A percentile compares a stretch with the other conserved stretches of the same genome.
Conservation (phyloP, 2,329 filamentous ascomycete genomes). For the Periglandula ipomoeae region DNA sequence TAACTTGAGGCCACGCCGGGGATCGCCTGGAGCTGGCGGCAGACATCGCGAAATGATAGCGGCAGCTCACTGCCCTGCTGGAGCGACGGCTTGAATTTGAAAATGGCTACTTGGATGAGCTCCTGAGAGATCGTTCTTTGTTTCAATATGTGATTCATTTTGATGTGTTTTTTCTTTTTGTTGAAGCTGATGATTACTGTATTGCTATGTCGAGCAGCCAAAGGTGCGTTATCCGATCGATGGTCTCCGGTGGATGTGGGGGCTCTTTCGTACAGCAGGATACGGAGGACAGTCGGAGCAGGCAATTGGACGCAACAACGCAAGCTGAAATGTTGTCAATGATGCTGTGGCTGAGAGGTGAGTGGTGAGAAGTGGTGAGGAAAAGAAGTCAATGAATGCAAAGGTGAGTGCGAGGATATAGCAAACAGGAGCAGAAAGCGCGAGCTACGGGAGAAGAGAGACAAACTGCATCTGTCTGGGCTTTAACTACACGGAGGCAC, state of each 20-base stretch:
- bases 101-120: conserved; percentile 21
- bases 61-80: conserved; percentile 14
- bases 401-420: neutral
- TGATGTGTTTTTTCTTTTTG: neutral
- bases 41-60: conserved; percentile 13
- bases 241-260: neutral
- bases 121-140: conserved; percentile 18
- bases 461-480: neutral
- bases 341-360: neutral
- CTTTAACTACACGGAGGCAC: neutral
- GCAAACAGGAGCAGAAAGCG: neutral
- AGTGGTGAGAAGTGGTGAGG: neutral
- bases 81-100: conserved; percentile 22
- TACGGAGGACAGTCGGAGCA: neutral
- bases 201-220: neutral
- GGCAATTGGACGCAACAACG: neutral
- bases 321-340: neutral
- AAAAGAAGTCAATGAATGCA: neutral
- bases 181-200: neutral
- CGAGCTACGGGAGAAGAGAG: neutral
- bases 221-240: neutral
- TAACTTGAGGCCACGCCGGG: conserved; percentile 25
- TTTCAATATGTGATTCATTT: conserved; percentile 11
- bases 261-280: neutral
- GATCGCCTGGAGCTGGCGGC: conserved; percentile 19